Evolutionary conservation across 805 yeast genomes (phyloP).

Genomic region (Ogataea nitratoaversa): DNA sequence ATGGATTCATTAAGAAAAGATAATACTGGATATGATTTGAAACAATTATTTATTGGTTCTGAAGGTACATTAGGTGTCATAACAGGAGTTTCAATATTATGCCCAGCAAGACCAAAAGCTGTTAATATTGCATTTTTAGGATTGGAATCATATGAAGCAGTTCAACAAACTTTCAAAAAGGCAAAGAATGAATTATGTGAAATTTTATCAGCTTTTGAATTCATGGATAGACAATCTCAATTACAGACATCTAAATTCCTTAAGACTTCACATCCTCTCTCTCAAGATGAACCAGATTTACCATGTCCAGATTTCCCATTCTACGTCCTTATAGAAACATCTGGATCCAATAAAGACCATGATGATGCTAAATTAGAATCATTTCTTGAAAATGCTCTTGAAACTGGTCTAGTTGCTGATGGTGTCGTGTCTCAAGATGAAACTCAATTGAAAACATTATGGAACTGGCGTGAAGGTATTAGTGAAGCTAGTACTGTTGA

Average conservation of each 20-base stretch:
- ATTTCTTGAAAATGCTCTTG: slow-evolving; percentile 83
- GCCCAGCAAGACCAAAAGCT: slow-evolving; percentile 85
- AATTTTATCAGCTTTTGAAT: slow-evolving; percentile 87
- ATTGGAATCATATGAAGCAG: slow-evolving; percentile 75
- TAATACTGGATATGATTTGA: slow-evolving; percentile 91
- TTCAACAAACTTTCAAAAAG: slow-evolving; percentile 71
- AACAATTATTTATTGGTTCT: slow-evolving; percentile 88
- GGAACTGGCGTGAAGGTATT: slow-evolving; percentile 95
- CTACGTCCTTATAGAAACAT: slow-evolving; percentile 87
- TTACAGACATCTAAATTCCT: slow-evolving; percentile 57
- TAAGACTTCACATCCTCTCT: slow-evolving; percentile 65
- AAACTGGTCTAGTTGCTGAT: slow-evolving; percentile 76
- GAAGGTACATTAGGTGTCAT: slow-evolving; percentile 91
- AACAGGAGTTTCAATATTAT: slow-evolving; percentile 84
- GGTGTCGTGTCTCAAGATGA: slow-evolving; percentile 97
- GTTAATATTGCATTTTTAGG: slow-evolving; percentile 88
- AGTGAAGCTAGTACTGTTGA: slow-evolving; percentile 81
- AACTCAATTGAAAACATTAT: slow-evolving; percentile 72
- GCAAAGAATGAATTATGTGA: slow-evolving; percentile 80
- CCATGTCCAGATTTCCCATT: slow-evolving; percentile 65
- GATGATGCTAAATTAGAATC: slow-evolving; percentile 86
- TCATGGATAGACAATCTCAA: slow-evolving; percentile 79
- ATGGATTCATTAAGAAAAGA: slow-evolving; percentile 87
- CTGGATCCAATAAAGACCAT: slow-evolving; percentile 93
- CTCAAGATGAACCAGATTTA: slow-evolving; percentile 41